Evolutionary conservation across 2,329 filamentous ascomycete genomes (phyloP), one percentile per base, ranked within the genome.

Genomic region (Didymella keratinophila): DNA sequence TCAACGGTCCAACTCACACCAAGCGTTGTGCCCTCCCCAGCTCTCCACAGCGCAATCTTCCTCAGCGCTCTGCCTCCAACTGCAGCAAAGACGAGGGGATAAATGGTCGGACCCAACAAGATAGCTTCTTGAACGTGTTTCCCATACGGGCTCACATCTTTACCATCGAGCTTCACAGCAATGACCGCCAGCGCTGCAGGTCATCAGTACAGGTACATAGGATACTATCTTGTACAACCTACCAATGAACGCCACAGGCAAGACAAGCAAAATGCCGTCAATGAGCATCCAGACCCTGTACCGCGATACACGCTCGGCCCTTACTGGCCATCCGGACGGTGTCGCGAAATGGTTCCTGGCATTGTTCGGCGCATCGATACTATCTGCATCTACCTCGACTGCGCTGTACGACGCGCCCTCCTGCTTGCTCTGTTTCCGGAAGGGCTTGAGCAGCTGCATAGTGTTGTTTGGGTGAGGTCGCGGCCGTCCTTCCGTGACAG

Each of bases 21-120:
- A n/a, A 36, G 32, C 16, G 32, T 36, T 36, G 32, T 36, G 16
- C 32, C 32, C 16, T 36, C 32, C 2, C 32, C 32, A 36, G 32
- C 32, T 16, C 32, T 36, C 32, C 32, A 36, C 32, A 36, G 32
- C 32, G 32, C 53, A 30, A 51, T 46, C 10, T 42, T 51, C 32
- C 42, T 51, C 14, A 56, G n/a, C 28, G 27, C 32, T 28, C 47
- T 41, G 8, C 47, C 41, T 21, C 46, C 41, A 2, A 51, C 18
- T 3, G 53, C 53, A 32, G 53, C 41, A 6, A 56, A 56, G 12
- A 23, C 46, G 11, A 56, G 34, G 9, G 53, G 41, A 14, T 45
- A 56, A 1, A 51, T 34, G 3, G 47, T 46, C 2, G 53, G 53
- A 18, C 53, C 47, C 5, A 56, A 32, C 2, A 46, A 12, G 3